Base-by-base conservation (phyloP, 345 rosid species). In the Cardamine chenopodiifolia region DNA sequence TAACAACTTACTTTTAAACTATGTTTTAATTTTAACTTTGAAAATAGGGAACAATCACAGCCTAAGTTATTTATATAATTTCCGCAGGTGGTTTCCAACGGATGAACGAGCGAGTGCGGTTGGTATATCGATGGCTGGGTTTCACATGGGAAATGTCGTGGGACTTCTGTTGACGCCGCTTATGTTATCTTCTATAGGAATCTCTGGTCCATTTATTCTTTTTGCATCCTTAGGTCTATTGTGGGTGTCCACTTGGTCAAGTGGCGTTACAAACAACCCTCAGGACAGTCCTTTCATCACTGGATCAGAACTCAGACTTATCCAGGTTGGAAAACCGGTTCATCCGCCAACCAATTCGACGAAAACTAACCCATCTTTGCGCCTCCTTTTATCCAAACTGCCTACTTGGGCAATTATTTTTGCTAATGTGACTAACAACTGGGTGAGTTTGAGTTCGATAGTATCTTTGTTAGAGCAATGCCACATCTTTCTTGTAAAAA, bases 61-160 rank as follows among this genome's bases (percentile, higher is more conserved):
- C 52, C 15, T 48, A 44, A 62, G n/a, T 40, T n/a, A 63, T 5
- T 5, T 5, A 31, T 32, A 62, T 45, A 2, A 4, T 44, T 35
- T 58, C n/a, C 10, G 66, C 57, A 90, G 96, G 82, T 94, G 99
- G 97, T 91, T 90, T 69, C 97, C 97, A 4, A 82, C 72, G 26
- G 73, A 90, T 8, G 96, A 91, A 79, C 80, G 99, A 62, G 96
- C 99, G 25, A 88, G 85, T 79, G 97, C 99, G 28, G 89, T 95
- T 47, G 99, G 95, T 19, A 76, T 94, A 54, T 90, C 95, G 0
- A 94, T 94, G 98, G 98, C 88, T 4, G 98, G 98, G 59, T 94
- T 94, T 82, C 98, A 94, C 85, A 87, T 91, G 2, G 98, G 98
- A 44, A 94, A 91, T 34, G 97, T 94, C 0, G 76, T 76, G n/a